phyloP scores from a whole-genome alignment of 2,329 filamentous ascomycete species.

The Beauveria caledonica region DNA sequence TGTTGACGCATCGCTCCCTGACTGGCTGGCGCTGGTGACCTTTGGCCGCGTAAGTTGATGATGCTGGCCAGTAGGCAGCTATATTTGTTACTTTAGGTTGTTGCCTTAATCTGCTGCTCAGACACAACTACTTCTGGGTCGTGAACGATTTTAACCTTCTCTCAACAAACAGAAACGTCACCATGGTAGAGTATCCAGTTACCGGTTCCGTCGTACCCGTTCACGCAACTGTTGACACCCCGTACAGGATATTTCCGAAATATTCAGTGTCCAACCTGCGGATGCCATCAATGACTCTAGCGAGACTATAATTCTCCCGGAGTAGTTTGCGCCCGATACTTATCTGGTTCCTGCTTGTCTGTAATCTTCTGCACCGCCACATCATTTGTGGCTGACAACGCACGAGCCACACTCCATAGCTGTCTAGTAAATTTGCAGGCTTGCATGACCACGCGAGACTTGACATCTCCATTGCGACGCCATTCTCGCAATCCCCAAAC shows the following conservation, averaged over 20 bases:
- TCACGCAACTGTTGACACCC: too few relatives aligned
- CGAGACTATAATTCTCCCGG: too few relatives aligned
- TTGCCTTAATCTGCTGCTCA: not conserved
- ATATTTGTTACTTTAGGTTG: not conserved
- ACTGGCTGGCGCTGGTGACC: not conserved
- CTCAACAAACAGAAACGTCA: too few relatives aligned
- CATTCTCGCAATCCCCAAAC: not conserved
- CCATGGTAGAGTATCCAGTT: too few relatives aligned
- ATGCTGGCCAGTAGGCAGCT: conserved; percentile 3
- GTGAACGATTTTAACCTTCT: too few relatives aligned
- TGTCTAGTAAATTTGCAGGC: conserved; percentile 6
- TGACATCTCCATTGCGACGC: not conserved
- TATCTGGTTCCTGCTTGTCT: not conserved
- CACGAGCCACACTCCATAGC: conserved; percentile 8
- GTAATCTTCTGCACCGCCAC: conserved; percentile 5
- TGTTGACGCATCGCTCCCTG: not conserved
- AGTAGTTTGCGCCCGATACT: not conserved
- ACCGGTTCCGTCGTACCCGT: too few relatives aligned
- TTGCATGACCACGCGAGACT: not conserved
- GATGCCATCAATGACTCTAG: too few relatives aligned
- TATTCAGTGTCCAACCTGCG: too few relatives aligned
- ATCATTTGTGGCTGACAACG: not conserved
- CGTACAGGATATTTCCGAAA: too few relatives aligned
- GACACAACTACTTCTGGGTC: not conserved
- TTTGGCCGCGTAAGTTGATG: conserved; percentile 4